These are phyloP conservation scores for Podospora comata DNA, from an alignment of 495 filamentous ascomycete genomes.

Conservation along the genomic window DNA sequence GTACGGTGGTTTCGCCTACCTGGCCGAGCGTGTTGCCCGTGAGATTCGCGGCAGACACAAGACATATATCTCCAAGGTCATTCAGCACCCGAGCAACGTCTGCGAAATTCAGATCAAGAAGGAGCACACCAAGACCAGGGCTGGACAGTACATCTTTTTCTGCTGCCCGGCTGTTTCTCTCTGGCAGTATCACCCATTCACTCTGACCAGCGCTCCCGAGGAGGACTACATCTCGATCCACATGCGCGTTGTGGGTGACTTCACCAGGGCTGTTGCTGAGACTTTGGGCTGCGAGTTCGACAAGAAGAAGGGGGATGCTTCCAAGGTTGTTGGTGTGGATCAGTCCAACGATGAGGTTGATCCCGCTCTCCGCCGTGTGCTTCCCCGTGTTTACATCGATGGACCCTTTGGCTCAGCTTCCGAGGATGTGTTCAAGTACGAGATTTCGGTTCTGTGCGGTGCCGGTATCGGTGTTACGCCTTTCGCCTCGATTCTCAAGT, in stretches of 20 bases:
- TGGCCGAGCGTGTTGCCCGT: conserved; percentile 65
- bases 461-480: conserved; percentile 73
- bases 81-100: conserved; percentile 79
- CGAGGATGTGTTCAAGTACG: conserved; percentile 75
- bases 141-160: conserved; percentile 79
- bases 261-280: conserved; percentile 61
- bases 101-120: conserved; percentile 86
- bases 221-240: conserved; percentile 82
- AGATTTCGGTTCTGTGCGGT: conserved; percentile 65
- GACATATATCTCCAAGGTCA: conserved; percentile 77
- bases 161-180: conserved; percentile 77
- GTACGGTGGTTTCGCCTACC: conserved; percentile 68
- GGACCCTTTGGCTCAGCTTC: conserved; percentile 77
- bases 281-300: conserved; percentile 69
- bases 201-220: conserved; percentile 73
- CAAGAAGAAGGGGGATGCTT: conserved; percentile 49
- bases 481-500: conserved; percentile 77
- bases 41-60: conserved; percentile 69
- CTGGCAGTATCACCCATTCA: conserved; percentile 79
- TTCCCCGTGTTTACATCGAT: conserved; percentile 73
- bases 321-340: conserved; percentile 64
- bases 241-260: conserved; percentile 67
- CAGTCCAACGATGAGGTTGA: conserved; percentile 57
- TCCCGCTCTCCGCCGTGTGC: conserved; percentile 63
- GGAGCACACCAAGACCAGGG: conserved; percentile 68